Evolutionary conservation across 768 basidiomycete genomes (phyloP), one percentile per base, ranked within the genome.

Genomic region (Auricularia sp.): DNA sequence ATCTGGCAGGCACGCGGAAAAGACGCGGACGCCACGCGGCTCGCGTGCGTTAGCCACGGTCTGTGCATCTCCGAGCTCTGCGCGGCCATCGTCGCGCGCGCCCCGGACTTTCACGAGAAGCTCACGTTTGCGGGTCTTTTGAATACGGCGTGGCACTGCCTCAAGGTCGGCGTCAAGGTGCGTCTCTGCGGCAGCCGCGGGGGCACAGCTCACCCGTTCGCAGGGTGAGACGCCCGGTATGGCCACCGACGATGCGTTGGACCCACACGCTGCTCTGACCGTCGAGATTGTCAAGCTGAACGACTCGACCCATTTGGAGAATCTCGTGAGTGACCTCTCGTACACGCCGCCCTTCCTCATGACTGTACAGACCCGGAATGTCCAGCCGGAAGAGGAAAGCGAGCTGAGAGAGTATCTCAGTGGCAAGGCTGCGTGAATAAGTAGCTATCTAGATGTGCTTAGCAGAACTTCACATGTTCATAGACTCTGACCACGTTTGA

Each of bases 11-110:
- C 78, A 1, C 75, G 75, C 23, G 56, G 56, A 10, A 23, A 33
- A 8, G 29, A 59, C 23, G 56, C 11, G 23, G 23, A 35, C 8
- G 56, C 11, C 6, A 23, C 29, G 56, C 7, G 16, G 47, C 71
- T 91, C 35, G 88, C 84, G 1, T 68, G 91, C 47, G 84, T 90
- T 58, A 90, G 89, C 73, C 90, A 93, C 72, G 88, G 91, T 0
- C 68, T 89, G 29, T 86, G 85, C 72, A 87, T 91, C 58, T 76
- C 75, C 35, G 84, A 87, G 58, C 61, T 69, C 14, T 59, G 56
- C 34, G 23, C 56, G 14, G 56, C 56, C 23, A 59, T 59, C 56
- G 56, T 59, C 16, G 29, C 11, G 11, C 56, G 56, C 34, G 56
- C 12, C 4, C 56, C 56, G 23, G 56, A 59, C 21, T 12, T 23